A percentile compares a stretch with the other conserved stretches of the same genome.
phyloP scores from a whole-genome alignment of 192 early-diverging fungal genomes.

The Entophlyctis helioformis region DNA sequence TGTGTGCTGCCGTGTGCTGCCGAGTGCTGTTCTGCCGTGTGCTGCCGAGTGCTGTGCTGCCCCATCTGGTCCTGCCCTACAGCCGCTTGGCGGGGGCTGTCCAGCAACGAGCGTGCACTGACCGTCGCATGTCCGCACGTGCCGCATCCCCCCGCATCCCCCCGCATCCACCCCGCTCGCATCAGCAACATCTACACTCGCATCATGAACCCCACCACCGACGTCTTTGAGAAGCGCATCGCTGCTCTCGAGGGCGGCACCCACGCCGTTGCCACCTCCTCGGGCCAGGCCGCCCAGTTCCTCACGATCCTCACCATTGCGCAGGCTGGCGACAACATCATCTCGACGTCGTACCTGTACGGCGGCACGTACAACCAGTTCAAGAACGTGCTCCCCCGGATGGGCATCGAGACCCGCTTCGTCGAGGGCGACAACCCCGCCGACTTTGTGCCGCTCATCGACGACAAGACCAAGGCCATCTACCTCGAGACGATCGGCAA shows the following conservation, averaged over 20 bases:
- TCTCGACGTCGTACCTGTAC: slow-evolving; percentile 60
- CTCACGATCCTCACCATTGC: slow-evolving; percentile 66
- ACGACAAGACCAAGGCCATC: slow-evolving; percentile 83
- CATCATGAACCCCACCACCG: slow-evolving; percentile 72
- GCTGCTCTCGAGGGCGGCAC: slow-evolving; percentile 83
- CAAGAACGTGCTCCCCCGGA: slow-evolving; percentile 68
- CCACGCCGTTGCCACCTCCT: slow-evolving; percentile 50
- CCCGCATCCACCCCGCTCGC: too few relatives aligned
- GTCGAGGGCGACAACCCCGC: slow-evolving; percentile 58
- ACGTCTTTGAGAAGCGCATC: slow-evolving; percentile 84
- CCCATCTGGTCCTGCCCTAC: too few relatives aligned
- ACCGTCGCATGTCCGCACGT: too few relatives aligned
- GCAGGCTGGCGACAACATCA: slow-evolving; percentile 77
- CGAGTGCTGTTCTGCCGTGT: too few relatives aligned
- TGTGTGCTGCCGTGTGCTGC: too few relatives aligned
- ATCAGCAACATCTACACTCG: slow-evolving; percentile 88
- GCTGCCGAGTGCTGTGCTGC: too few relatives aligned
- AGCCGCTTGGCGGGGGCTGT: too few relatives aligned
- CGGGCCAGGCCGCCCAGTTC: slow-evolving; percentile 83
- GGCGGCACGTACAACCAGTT: slow-evolving; percentile 60
- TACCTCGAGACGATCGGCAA: slow-evolving; percentile 89
- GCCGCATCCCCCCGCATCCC: too few relatives aligned
- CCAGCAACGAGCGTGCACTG: too few relatives aligned
- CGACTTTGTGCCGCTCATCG: slow-evolving; percentile 67
- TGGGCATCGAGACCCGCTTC: slow-evolving; percentile 77